A percentile compares a stretch with the other conserved stretches of the same genome.
Conservation (phyloP, 2,329 filamentous ascomycete species). For the Claviceps paspali region DNA sequence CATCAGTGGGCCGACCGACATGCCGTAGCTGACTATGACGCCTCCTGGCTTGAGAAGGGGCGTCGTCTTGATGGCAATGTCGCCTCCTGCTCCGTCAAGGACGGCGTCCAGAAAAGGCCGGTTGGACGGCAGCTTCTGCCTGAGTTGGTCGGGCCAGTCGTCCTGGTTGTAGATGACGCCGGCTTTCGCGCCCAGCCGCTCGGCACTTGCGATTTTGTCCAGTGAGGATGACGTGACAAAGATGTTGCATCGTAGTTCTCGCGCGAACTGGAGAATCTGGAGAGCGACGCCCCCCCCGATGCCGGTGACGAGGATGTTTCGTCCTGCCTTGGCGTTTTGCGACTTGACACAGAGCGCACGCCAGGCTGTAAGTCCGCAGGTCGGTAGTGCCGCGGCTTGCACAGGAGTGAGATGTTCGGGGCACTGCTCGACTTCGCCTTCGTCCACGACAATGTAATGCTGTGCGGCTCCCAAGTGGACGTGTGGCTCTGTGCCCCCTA, state of each 20-base stretch:
- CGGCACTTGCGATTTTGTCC: slow-evolving; percentile 61
- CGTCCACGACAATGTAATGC: slow-evolving; percentile 56
- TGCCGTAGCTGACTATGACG: slow-evolving; percentile 72
- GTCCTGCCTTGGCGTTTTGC: slow-evolving; percentile 39
- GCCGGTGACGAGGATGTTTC: slow-evolving; percentile 73
- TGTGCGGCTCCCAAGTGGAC: slow-evolving; percentile 28
- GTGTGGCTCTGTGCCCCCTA: slow-evolving; percentile 47
- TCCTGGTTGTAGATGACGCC: slow-evolving; percentile 68
- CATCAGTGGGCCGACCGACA: slow-evolving; percentile 78
- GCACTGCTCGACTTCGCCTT: slow-evolving; percentile 58
- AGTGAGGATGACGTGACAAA: slow-evolving; percentile 64
- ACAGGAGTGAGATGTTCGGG: slow-evolving; percentile 55
- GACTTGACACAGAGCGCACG: slow-evolving; percentile 69
- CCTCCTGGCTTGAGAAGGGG: slow-evolving; percentile 67
- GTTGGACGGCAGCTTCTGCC: slow-evolving; percentile 44
- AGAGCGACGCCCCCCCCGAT: slow-evolving; percentile 88
- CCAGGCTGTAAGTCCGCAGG: slow-evolving; percentile 82
- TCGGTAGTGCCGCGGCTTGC: slow-evolving; percentile 70
- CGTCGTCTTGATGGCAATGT: slow-evolving; percentile 53
- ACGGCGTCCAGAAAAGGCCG: slow-evolving; percentile 64
- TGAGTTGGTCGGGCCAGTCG: slow-evolving; percentile 68
- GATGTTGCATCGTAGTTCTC: slow-evolving; percentile 59
- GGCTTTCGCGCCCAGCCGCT: slow-evolving; percentile 56
- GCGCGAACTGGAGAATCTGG: slow-evolving; percentile 64
- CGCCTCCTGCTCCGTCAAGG: slow-evolving; percentile 79